These are phyloP conservation scores for Colletotrichum melonis DNA, from an alignment of 2,329 filamentous ascomycete genomes.

Conservation along the genomic window DNA sequence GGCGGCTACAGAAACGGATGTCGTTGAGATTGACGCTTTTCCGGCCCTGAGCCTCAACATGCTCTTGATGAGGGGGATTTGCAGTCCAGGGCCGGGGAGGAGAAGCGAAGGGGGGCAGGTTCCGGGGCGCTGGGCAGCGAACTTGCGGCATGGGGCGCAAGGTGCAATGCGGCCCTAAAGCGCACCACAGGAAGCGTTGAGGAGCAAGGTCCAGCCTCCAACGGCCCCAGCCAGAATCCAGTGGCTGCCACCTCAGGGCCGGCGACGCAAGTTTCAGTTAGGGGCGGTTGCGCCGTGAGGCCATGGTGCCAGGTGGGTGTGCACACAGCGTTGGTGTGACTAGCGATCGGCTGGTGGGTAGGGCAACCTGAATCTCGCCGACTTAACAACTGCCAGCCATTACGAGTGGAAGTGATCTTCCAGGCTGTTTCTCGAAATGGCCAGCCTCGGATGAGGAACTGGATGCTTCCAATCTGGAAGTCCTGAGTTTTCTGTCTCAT, in stretches of 20 bases:
- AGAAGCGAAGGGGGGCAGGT: constrained; percentile 1
- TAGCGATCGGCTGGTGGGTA: constrained; percentile 1
- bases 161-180: not conserved
- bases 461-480: not conserved
- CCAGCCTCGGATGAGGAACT: not conserved
- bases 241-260: not conserved
- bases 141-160: not conserved
- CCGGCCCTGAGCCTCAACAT: constrained; percentile 28
- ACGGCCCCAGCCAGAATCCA: not conserved
- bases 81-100: not conserved
- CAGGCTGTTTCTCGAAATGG: not conserved
- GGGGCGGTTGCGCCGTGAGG: constrained; percentile 16
- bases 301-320: not conserved
- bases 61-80: constrained; percentile 20
- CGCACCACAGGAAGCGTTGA: not conserved
- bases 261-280: not conserved
- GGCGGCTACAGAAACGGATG: constrained; percentile 5
- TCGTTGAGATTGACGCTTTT: constrained; percentile 31
- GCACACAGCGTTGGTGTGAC: not conserved
- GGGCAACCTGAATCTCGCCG: not conserved
- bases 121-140: constrained; percentile 17
- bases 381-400: not conserved
- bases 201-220: constrained; percentile 9
- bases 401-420: not conserved
- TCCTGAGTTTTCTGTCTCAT: not conserved